Evolutionary conservation across 1,284 basidiomycete genomes (phyloP).

Genomic region (Ceratobasidium sp.): DNA sequence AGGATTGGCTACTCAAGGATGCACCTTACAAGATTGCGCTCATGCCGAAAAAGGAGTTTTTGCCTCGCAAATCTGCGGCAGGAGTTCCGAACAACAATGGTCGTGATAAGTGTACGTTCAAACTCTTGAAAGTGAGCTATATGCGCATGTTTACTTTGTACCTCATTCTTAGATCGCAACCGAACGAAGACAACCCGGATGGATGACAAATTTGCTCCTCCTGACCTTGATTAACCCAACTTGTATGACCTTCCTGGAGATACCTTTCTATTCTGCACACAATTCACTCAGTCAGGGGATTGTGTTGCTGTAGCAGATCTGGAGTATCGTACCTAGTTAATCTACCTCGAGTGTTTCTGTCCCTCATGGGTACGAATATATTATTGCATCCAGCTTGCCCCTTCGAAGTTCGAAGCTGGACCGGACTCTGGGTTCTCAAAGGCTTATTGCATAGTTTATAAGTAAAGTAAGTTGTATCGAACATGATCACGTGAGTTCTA

Average conservation of each 20-base stretch:
- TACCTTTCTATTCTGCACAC: neutral
- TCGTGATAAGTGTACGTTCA: conserved; percentile 25
- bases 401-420: too few relatives aligned
- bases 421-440: too few relatives aligned
- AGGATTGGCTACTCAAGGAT: conserved; percentile 53
- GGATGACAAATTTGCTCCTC: conserved; percentile 49
- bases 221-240: conserved; percentile 22
- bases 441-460: too few relatives aligned
- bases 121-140: neutral
- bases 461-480: too few relatives aligned
- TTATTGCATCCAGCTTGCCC: too few relatives aligned
- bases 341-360: too few relatives aligned
- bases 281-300: too few relatives aligned
- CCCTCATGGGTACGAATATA: too few relatives aligned
- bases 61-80: conserved; percentile 37
- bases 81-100: conserved; percentile 11
- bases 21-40: conserved; percentile 42
- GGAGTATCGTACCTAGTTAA: too few relatives aligned
- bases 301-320: too few relatives aligned
- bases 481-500: too few relatives aligned
- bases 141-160: neutral
- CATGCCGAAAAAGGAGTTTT: conserved; percentile 47
- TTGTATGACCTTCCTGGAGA: too few relatives aligned
- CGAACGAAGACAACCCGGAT: conserved; percentile 54
- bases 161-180: conserved; percentile 48